phyloP scores from a whole-genome alignment of 2,329 filamentous ascomycete genomes.

The Aspergillus chevalieri region DNA sequence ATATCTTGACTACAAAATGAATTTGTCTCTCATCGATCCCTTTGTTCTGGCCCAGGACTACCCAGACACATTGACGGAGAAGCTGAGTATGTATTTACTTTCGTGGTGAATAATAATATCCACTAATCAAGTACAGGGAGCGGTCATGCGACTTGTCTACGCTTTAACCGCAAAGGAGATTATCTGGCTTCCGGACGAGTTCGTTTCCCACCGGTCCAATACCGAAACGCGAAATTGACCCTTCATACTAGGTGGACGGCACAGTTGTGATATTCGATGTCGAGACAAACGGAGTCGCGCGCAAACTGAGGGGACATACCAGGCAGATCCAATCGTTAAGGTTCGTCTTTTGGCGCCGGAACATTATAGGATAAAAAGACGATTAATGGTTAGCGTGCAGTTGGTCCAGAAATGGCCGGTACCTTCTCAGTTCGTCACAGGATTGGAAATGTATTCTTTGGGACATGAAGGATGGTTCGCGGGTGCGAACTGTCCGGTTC shows the following conservation, averaged over 20 bases:
- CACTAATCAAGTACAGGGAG: conserved; percentile 40
- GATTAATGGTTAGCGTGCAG: conserved; percentile 33
- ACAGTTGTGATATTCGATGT: conserved; percentile 95
- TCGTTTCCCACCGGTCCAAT: conserved; percentile 15
- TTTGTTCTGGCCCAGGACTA: conserved; percentile 74
- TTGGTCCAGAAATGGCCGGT: conserved; percentile 89
- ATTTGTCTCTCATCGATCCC: conserved; percentile 65
- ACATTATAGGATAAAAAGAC: background rate
- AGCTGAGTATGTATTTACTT: conserved; percentile 56
- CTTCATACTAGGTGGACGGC: conserved; percentile 60
- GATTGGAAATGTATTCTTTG: conserved; percentile 96
- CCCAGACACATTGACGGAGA: conserved; percentile 81
- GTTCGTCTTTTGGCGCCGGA: conserved; percentile 21
- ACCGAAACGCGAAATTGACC: conserved; percentile 12
- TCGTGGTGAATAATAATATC: conserved; percentile 1
- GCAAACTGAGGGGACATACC: conserved; percentile 88
- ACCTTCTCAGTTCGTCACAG: conserved; percentile 85
- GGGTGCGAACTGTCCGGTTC: conserved; percentile 80
- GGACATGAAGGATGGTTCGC: conserved; percentile 71
- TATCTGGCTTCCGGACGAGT: conserved; percentile 89
- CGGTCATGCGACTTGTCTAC: conserved; percentile 61
- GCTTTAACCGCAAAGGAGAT: conserved; percentile 92
- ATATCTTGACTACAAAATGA: conserved; percentile 46
- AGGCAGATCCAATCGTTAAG: conserved; percentile 86
- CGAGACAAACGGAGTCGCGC: conserved; percentile 92